Conservation (phyloP, 2,329 filamentous ascomycete genomes). For the Beauveria sp. region DNA sequence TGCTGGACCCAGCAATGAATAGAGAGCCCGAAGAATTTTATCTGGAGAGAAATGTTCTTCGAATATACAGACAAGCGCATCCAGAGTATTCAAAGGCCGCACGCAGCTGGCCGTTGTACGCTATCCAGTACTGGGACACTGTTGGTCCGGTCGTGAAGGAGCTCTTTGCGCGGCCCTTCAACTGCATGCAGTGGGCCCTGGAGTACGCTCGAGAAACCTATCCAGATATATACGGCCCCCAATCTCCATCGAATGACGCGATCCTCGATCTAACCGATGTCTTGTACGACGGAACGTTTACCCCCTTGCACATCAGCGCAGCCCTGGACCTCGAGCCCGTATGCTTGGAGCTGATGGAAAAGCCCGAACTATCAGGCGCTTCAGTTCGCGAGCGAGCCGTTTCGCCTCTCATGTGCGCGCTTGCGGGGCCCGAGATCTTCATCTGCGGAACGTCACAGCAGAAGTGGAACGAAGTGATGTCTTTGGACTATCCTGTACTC, state of each 20-base stretch:
- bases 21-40: slow-evolving; percentile 23
- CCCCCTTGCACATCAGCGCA: slow-evolving; percentile 28
- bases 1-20: slow-evolving; percentile 10
- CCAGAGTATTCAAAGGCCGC: slow-evolving; percentile 23
- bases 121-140: slow-evolving; percentile 22
- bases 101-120: slow-evolving; percentile 20
- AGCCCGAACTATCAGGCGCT: slow-evolving; percentile 15
- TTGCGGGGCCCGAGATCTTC: slow-evolving; percentile 24
- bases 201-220: slow-evolving; percentile 25
- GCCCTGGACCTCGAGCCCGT: slow-evolving; percentile 24
- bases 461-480: slow-evolving; percentile 17
- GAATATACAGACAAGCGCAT: slow-evolving; percentile 16
- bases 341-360: slow-evolving; percentile 12
- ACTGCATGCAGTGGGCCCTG: slow-evolving; percentile 30
- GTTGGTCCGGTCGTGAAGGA: slow-evolving; percentile 19
- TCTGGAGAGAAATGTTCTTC: slow-evolving; percentile 18
- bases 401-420: slow-evolving; percentile 29
- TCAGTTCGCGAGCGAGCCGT: slow-evolving; percentile 12
- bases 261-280: slow-evolving; percentile 23
- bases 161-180: slow-evolving; percentile 24
- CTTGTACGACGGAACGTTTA: slow-evolving; percentile 21
- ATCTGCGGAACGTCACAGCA: neutral
- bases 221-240: slow-evolving; percentile 18
- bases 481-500: neutral
- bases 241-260: slow-evolving; percentile 17